Evolutionary conservation across 164 flowering plant genomes (phyloP), one percentile per base, ranked within the genome.

Genomic region (Magnolia officinalis): DNA sequence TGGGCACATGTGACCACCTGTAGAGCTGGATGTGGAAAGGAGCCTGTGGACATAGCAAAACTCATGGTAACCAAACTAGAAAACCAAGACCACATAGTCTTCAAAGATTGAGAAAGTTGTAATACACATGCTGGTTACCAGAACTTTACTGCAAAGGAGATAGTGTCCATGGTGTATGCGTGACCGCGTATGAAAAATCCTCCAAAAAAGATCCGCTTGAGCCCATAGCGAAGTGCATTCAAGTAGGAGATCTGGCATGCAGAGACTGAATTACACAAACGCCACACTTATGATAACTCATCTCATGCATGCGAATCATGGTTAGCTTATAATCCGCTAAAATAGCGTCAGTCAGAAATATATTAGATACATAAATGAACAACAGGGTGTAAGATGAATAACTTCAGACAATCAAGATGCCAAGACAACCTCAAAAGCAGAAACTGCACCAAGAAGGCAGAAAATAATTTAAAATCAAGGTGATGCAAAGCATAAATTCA

Each of bases 161-260:
- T 92, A 3, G 98, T 92, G 77, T 94, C 98, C 99, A 96, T 96
- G 18, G 98, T 96, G 81, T 92, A 94, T 63, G 98, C 98, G 86
- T 96, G 99, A 23, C 98, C 98, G 73, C 98, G 85, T 8, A 92
- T 96, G 79, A 96, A 96, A 82, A 94, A 96, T 67, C 99, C 99
- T 83, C 99, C 99, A 87, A 96, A 96, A 80, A 94, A 92, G 50
- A 96, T 96, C 50, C 95, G 81, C 80, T 96, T 96, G 20, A 96
- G 83, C 79, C 99, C 99, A 87, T 91, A 92, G 26, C 97, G 89
- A 78, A 92, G 87, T 37, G 99, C 99, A 83, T 88, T 92, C 83
- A 94, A 82, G 79, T 92, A 91, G 23, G 98, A 76, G 71, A 96
- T 91, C 99, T 96, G 76, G 78, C 82, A 77, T 73, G 66, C 13